Evolutionary conservation across 805 yeast genomes (phyloP).

Genomic region (Dipodascus albidus): DNA sequence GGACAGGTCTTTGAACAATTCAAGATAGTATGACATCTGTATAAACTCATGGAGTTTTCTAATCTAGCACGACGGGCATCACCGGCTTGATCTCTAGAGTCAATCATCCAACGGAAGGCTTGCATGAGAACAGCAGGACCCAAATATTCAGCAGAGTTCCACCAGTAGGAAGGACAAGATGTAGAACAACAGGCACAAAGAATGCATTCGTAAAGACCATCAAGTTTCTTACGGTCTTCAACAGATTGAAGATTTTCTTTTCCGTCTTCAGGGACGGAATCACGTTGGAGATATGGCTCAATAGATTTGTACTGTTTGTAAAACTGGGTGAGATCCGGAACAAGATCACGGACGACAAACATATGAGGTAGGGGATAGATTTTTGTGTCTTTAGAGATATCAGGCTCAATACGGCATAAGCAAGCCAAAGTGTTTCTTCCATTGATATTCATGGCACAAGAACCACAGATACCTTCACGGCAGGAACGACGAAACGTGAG

Average conservation of each 20-base stretch:
- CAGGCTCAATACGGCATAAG: slow-evolving; percentile 83
- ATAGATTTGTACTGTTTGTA: slow-evolving; percentile 98
- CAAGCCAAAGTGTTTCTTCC: slow-evolving; percentile 97
- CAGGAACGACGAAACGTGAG: slow-evolving; percentile 96
- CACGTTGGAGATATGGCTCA: slow-evolving; percentile 90
- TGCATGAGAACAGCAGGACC: slow-evolving; percentile 99
- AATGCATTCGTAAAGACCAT: slow-evolving; percentile 95
- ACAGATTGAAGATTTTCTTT: slow-evolving; percentile 84
- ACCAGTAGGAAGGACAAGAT: slow-evolving; percentile 99
- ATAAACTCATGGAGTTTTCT: slow-evolving; percentile 93
- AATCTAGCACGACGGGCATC: slow-evolving; percentile 73
- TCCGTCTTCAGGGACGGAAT: slow-evolving; percentile 72
- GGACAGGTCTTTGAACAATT: slow-evolving; percentile 98
- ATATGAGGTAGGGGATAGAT: slow-evolving; percentile 97
- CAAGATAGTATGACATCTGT: slow-evolving; percentile 99
- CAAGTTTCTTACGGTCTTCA: slow-evolving; percentile 90
- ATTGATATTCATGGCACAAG: slow-evolving; percentile 99
- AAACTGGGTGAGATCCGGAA: slow-evolving; percentile 94
- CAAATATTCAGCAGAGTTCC: slow-evolving; percentile 97
- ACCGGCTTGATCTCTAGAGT: slow-evolving; percentile 90
- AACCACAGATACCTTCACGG: slow-evolving; percentile 99
- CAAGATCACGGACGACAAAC: slow-evolving; percentile 94
- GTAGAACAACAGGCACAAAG: slow-evolving; percentile 98
- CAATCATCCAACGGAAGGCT: slow-evolving; percentile 98
- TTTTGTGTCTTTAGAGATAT: slow-evolving; percentile 62